Base-by-base conservation (phyloP, 371 early-diverging fungal species). In the Haplosporangium sp. region DNA sequence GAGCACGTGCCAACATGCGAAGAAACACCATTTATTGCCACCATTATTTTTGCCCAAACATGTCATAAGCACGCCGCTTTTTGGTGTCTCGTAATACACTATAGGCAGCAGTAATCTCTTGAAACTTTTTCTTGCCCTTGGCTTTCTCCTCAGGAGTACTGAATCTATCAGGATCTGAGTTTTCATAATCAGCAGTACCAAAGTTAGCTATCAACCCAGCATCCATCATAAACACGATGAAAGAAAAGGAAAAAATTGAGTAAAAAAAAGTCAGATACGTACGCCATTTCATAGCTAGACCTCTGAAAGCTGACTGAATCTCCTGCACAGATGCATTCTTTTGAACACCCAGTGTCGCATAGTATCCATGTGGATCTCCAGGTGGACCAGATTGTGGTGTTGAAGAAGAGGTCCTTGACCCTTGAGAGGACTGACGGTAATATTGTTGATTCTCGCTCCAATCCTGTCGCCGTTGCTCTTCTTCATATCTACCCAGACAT, bases 271-370 rank as follows among this genome's bases (percentile, higher is more conserved):
- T 5, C 5, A 5, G 50, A 34, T n/a, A 72, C 77, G 35, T 83
- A 83, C 83, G 83, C 74, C 74, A 77, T 50, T 83, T 83, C 83
- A 83, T 83, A 7, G 83, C 83, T 38, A 77, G 52, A 72, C 89
- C 89, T 71, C 91, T 75, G 71, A 90, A 90, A 17, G 89, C 89
- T 20, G 87, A 85, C 64, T 90, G 91, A 4, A 90, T 88, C 52
- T 90, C 91, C 20, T 88, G 83, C 5, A 83, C 86, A 6, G 83
- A 85, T 2, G 89, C 88, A 34, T 66, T 71, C 6, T 83, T 67
- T 2, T 71, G 50, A 1, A 90, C 79, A 19, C 89, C 88, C 4
- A 90, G 66, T 0, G 76, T 70, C 2, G 69, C 71, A 65, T 90
- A 90, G 55, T 88, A 89, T 2, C 88, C 89, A 58, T 84, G 78